Percentiles rank a stretch among this genome's conserved stretches.
phyloP scores from a whole-genome alignment of 2,329 filamentous ascomycete species.

The Monosporascus sp. region DNA sequence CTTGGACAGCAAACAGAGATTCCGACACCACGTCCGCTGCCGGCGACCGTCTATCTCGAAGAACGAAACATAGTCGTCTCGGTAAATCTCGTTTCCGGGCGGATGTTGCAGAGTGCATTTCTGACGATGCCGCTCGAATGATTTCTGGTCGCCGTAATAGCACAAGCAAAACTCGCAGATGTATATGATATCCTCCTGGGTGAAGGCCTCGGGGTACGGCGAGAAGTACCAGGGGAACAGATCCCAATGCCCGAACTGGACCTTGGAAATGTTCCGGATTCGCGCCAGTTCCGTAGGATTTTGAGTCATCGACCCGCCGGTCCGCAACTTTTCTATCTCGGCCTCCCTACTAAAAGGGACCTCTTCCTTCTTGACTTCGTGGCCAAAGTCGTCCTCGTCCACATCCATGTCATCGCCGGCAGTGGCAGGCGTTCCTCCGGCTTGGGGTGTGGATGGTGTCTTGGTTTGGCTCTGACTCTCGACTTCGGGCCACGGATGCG shows the following conservation, averaged over 20 bases:
- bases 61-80: conserved; percentile 88
- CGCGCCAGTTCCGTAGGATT: conserved; percentile 95
- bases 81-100: conserved; percentile 96
- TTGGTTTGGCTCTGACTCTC: conserved; percentile 43
- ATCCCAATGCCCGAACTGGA: conserved; percentile 89
- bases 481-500: conserved; percentile 49
- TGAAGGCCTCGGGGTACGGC: conserved; percentile 86
- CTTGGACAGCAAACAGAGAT: conserved; percentile 89
- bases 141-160: conserved; percentile 79
- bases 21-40: conserved; percentile 94
- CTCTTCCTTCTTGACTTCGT: conserved; percentile 41
- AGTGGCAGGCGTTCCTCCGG: conserved; percentile 38
- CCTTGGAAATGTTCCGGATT: conserved; percentile 87
- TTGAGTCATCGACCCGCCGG: conserved; percentile 96
- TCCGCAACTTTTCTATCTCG: conserved; percentile 93
- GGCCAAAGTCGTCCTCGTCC: conserved; percentile 42
- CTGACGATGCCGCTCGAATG: conserved; percentile 77
- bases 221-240: conserved; percentile 99
- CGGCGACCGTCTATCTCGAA: conserved; percentile 95
- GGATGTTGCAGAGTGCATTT: conserved; percentile 93
- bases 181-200: conserved; percentile 83
- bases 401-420: conserved; percentile 48
- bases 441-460: conserved; percentile 34
- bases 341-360: conserved; percentile 71
- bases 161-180: conserved; percentile 96